Base-by-base conservation (phyloP, 768 basidiomycete species). In the Lepiota brunneoincarnata region DNA sequence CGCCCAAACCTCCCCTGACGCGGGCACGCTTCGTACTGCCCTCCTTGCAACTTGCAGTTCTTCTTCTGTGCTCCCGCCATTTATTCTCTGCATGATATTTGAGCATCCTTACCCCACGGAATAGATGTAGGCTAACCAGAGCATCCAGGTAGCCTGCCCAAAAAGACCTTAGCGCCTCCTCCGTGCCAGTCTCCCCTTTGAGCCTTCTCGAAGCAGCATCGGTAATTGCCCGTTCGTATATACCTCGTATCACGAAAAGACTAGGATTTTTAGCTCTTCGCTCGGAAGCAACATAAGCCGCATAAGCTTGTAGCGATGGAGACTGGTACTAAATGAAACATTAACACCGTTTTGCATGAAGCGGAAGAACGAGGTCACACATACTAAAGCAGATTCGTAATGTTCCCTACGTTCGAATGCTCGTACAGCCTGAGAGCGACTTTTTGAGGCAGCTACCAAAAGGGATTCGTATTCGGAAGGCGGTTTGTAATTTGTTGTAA, bases 401-500 rank as follows among this genome's bases (percentile, higher is more conserved):
- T 63, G 58, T 62, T 94, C 90, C 51, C 91, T 74, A 23, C 82
- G 77, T 48, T 83, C 78, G 63, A 80, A 84, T 52, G 79, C 73
- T 48, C 82, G 84, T 47, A 78, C 75, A 1, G 85, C 82, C 40
- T 76, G 76, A 6, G 79, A 72, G 14, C 86, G 83, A 28, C 81
- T 67, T 67, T 89, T 88, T 14, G 92, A 92, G 2, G 93, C 93
- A 0, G 80, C 68, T 15, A 96, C 78, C 21, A 98, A 80, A 6
- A 86, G 69, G 0, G 73, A 61, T 63, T 96, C 93, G 64, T 98
- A 98, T 39, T 87, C 79, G n/a, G 78, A 71, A 0, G 85, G 74
- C 12, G 88, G 81, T 61, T 85, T 82, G 67, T 89, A 79, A 51
- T 81, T 80, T 0, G 93, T 91, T 14, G 92, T 91, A 71, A 98